A percentile compares a stretch with the other conserved stretches of the same genome.
phyloP scores from a whole-genome alignment of 306 rosid genomes.

The Acacia confusa region DNA sequence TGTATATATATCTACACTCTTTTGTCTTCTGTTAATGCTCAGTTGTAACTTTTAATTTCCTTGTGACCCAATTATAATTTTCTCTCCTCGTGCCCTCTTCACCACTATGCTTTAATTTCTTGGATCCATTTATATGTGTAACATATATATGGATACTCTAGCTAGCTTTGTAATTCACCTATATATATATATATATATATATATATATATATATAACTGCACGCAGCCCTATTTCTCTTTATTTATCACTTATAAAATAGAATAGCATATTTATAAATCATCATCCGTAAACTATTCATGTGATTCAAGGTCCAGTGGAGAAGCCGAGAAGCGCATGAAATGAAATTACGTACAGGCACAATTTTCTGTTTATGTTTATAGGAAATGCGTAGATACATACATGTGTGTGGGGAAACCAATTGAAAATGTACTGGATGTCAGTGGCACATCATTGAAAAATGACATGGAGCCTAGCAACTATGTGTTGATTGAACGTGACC shows the following conservation, averaged over 20 bases:
- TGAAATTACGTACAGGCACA: not conserved
- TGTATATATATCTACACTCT: conserved; percentile 21
- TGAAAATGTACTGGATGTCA: not conserved
- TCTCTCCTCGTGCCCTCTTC: not conserved
- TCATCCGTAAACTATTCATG: not conserved
- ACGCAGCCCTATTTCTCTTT: not conserved
- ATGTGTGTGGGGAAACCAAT: not conserved
- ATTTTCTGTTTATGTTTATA: not conserved
- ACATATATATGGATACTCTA: not conserved
- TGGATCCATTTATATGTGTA: not conserved
- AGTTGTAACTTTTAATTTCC: not conserved
- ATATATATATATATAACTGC: not conserved
- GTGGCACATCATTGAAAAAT: conserved; percentile 39
- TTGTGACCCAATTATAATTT: not conserved
- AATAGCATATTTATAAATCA: not conserved
- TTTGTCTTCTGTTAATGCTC: conserved; percentile 13
- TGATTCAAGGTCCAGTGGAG: not conserved
- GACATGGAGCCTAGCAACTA: conserved; percentile 33
- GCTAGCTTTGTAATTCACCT: not conserved
- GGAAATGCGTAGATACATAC: not conserved
- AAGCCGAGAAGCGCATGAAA: not conserved
- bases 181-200: too few relatives aligned
- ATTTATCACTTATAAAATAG: too few relatives aligned
- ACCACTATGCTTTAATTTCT: not conserved
- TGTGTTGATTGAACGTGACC: conserved; percentile 54